Evolutionary conservation across 257 asterid species (phyloP), one percentile per base, ranked within the genome.

Genomic region (Perilla frutescens): DNA sequence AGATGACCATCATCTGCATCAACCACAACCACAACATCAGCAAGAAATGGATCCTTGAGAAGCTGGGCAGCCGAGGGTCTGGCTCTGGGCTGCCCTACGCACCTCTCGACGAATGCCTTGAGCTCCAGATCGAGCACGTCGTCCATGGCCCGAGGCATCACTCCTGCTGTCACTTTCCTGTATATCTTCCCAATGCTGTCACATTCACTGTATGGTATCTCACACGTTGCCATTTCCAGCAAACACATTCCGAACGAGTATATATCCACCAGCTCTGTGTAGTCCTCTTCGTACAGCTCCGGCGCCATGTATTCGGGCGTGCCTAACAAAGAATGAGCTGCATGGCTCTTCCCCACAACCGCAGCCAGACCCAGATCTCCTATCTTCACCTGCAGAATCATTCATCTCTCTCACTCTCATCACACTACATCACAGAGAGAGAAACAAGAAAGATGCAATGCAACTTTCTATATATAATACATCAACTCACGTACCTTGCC

Each of bases 221-320:
- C 88, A 34, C 83, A 82, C 8, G 83, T 84, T 0, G 80, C 86
- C 86, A 84, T 84, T 63, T 81, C 88, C 15, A 84, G 29, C 64
- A 84, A 36, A 55, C 84, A 76, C 88, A 84, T 84, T 1, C 88
- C 88, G 5, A 81, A 84, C 0, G 86, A 84, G 74, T 84, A 84
- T 74, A 84, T 84, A 69, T 84, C 88, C 0, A 84, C 82, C 47
- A 79, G 61, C 58, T 81, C 86, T 0, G 84, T 81, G 81, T 81
- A 84, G 77, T 84, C 77, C 75, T 84, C 88, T 29, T 81, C 86
- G 32, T 81, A 84, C 1, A 84, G 83, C 79, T 84, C 86, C 0
- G 88, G 88, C 0, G 86, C 88, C 88, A 84, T 84, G 81, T 79
- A 84, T 63, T 81, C 88, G 0, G 83, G 88, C 4, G 86, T 81